Evolutionary conservation across 768 basidiomycete species (phyloP).

Genomic region (Mycena vulgaris): DNA sequence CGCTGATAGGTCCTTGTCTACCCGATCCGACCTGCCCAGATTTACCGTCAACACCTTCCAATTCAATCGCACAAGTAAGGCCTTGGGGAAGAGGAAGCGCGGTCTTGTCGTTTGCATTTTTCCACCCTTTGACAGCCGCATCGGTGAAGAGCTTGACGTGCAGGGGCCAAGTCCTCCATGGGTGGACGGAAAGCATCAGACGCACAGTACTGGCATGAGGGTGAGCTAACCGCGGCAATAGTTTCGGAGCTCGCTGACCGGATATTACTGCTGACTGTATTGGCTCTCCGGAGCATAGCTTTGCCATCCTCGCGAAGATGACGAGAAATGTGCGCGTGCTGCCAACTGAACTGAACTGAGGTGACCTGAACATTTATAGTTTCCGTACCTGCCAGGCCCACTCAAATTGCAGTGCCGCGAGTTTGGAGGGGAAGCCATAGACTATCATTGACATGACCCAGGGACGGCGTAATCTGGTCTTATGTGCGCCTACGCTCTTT

Average conservation of each 20-base stretch:
- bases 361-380: no score
- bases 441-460: slow-evolving; percentile 93
- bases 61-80: slow-evolving; percentile 65
- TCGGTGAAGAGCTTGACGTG: slow-evolving; percentile 82
- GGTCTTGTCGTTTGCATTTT: slow-evolving; percentile 46
- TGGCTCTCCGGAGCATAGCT: slow-evolving; percentile 55
- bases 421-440: slow-evolving; percentile 84
- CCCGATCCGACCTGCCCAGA: slow-evolving; percentile 69
- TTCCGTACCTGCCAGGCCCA: no score
- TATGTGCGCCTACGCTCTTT: slow-evolving; percentile 67
- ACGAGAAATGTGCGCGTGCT: slow-evolving; percentile 80
- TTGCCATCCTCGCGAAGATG: slow-evolving; percentile 68
- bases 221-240: slow-evolving; percentile 21
- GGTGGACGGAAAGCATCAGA: slow-evolving; percentile 74
- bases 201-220: slow-evolving; percentile 64
- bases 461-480: slow-evolving; percentile 72
- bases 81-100: slow-evolving; percentile 63
- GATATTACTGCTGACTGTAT: slow-evolving; percentile 61
- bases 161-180: slow-evolving; percentile 82
- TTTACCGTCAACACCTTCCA: slow-evolving; percentile 82
- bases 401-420: no score
- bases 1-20: slow-evolving; percentile 67
- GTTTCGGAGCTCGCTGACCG: slow-evolving; percentile 56
- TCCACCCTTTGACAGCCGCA: slow-evolving; percentile 72
- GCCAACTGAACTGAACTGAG: no score